Evolutionary conservation across 441 rosid species (phyloP).

Genomic region (Croton setiger): DNA sequence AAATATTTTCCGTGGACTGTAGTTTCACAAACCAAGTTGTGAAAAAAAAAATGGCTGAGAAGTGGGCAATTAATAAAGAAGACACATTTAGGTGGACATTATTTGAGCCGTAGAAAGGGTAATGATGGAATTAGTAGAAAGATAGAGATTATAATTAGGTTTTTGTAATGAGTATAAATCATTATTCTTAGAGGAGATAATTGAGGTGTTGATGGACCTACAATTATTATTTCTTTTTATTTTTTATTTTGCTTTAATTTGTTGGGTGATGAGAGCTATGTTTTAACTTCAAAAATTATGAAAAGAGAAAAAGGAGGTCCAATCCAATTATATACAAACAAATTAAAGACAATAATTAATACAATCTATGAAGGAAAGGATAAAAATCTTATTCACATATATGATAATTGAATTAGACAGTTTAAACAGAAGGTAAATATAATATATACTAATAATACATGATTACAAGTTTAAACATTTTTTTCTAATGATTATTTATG

Average conservation of each 20-base stretch:
- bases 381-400: no score
- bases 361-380: no score
- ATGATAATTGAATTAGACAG: no score
- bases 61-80: not conserved
- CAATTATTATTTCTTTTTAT: not conserved
- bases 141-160: constrained; percentile 22
- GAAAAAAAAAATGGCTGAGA: not conserved
- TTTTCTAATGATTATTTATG: no score
- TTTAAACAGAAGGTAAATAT: no score
- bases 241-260: not conserved
- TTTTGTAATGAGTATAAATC: constrained; percentile 26
- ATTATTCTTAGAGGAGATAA: constrained; percentile 25
- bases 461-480: no score
- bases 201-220: constrained; percentile 18
- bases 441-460: no score
- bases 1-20: not conserved
- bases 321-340: no score
- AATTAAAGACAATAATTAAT: not conserved
- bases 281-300: constrained; percentile 17
- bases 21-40: not conserved
- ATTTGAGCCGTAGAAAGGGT: constrained; percentile 14
- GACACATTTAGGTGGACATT: not conserved
- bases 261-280: constrained; percentile 19
- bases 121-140: constrained; percentile 28
- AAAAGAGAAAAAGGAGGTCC: not conserved